These are phyloP conservation scores for Trichoderma erinaceum DNA, from an alignment of 495 filamentous ascomycete genomes.

Conservation along the genomic window DNA sequence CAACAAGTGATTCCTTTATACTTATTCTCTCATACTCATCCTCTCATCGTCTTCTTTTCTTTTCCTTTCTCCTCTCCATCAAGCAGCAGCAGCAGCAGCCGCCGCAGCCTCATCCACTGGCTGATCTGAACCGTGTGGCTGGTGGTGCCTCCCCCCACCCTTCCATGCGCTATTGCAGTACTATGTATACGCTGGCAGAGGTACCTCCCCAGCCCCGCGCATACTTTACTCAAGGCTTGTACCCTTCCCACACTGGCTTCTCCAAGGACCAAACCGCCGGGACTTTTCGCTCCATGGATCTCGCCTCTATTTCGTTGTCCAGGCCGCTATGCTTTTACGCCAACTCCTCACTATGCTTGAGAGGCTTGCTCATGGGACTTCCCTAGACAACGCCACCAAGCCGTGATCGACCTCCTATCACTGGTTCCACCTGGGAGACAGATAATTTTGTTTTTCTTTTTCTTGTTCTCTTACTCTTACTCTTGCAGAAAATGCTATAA, in stretches of 20 bases:
- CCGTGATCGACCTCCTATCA: not conserved
- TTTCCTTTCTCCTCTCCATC: slow-evolving; percentile 16
- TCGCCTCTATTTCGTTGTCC: not conserved
- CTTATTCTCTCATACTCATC: slow-evolving; percentile 7
- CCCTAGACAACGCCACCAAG: not conserved
- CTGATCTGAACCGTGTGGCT: not conserved
- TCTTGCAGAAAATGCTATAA: slow-evolving; percentile 4
- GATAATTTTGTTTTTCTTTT: not conserved
- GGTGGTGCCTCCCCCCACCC: not conserved
- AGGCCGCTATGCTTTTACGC: not conserved
- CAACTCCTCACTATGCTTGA: not conserved
- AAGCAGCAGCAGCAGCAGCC: not conserved
- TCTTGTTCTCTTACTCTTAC: not conserved
- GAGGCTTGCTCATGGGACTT: not conserved
- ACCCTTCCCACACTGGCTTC: not conserved
- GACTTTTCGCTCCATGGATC: not conserved
- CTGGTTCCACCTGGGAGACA: not conserved
- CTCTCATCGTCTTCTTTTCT: slow-evolving; percentile 17
- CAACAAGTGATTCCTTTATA: slow-evolving; percentile 14
- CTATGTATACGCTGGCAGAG: not conserved
- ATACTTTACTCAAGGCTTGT: not conserved
- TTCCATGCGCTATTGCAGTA: not conserved
- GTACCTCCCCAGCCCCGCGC: slow-evolving; percentile 1
- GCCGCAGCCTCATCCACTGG: not conserved
- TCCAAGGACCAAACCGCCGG: slow-evolving; percentile 9